Evolutionary conservation across 371 early-diverging fungal genomes (phyloP), one percentile per base, ranked within the genome.

Genomic region (Mortierella sp.): DNA sequence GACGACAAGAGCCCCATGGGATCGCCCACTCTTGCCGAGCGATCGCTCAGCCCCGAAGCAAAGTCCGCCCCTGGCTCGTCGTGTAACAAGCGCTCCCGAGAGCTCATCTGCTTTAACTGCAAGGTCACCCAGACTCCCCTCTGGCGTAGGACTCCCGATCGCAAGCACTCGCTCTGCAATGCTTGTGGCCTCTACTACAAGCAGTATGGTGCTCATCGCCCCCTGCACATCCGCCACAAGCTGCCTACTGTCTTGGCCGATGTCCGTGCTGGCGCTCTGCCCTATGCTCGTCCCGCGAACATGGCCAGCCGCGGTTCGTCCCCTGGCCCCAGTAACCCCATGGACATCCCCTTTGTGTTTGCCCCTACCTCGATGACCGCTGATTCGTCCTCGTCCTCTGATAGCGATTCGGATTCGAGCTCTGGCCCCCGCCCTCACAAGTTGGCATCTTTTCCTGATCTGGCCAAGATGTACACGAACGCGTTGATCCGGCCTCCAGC

Each of bases 111-210:
- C 85, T 92, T 85, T 86, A 96, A 96, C 82, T 96, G 95, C 79
- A 90, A 91, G 61, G 93, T 94, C 8, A 94, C 91, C 70, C 89
- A 90, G 80, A 95, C 95, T 3, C 96, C 96, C n/a, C 86, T 96
- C 11, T 95, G 96, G 96, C 90, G 95, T n/a, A 86, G 95, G 29
- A 94, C 95, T 26, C 91, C 93, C n/a, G 95, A 95, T 78, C 90
- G 93, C 47, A 86, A 88, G 66, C 94, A 95, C 72, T 90, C 91
- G 11, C 88, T 96, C 13, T 96, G 95, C 83, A 96, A 96, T 85
- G 95, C 96, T 9, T 96, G 96, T 82, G 95, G 94, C n/a, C 86
- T 94, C 13, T 96, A 94, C 84, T 93, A 88, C 68, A 94, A 94
- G 86, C 93, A 93, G 71, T 93, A 94, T 83, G 90, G 92, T 26